phyloP scores from a whole-genome alignment of 164 flowering plant species.

The Vitis riparia region DNA sequence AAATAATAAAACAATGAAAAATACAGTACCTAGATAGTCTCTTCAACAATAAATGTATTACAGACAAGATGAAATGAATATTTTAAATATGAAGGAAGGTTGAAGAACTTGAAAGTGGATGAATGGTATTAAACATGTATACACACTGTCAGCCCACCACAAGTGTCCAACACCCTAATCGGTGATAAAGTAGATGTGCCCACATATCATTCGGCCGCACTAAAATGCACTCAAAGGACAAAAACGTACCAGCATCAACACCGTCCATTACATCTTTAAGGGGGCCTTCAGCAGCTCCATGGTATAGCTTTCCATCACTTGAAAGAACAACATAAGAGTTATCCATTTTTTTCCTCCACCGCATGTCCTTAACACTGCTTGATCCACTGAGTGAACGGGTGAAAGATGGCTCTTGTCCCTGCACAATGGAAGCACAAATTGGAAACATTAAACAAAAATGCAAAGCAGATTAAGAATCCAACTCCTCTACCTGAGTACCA shows the following conservation, averaged over 20 bases:
- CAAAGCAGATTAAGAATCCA: neutral
- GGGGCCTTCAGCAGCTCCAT: conserved; percentile 43
- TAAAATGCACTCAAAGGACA: neutral
- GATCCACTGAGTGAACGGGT: conserved; percentile 51
- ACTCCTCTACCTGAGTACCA: neutral
- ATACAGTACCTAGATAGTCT: too few relatives aligned
- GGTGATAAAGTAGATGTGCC: neutral
- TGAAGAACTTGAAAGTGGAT: too few relatives aligned
- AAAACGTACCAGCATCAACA: conserved; percentile 82
- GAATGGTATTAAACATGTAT: too few relatives aligned
- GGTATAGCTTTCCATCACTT: conserved; percentile 53
- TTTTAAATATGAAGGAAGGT: too few relatives aligned
- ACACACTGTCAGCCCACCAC: too few relatives aligned
- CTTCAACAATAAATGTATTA: too few relatives aligned
- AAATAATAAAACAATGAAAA: too few relatives aligned
- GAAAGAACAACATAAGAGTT: conserved; percentile 61
- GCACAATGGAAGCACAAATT: conserved; percentile 5
- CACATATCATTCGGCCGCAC: neutral
- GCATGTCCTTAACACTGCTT: conserved; percentile 58
- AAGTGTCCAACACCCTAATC: too few relatives aligned
- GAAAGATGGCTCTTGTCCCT: conserved; percentile 61
- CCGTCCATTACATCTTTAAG: conserved; percentile 52
- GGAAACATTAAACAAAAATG: neutral
- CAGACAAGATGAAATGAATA: too few relatives aligned
- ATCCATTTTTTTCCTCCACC: conserved; percentile 55